phyloP scores from a whole-genome alignment of 2,329 filamentous ascomycete genomes.

The Hymenoscyphus repandus region DNA sequence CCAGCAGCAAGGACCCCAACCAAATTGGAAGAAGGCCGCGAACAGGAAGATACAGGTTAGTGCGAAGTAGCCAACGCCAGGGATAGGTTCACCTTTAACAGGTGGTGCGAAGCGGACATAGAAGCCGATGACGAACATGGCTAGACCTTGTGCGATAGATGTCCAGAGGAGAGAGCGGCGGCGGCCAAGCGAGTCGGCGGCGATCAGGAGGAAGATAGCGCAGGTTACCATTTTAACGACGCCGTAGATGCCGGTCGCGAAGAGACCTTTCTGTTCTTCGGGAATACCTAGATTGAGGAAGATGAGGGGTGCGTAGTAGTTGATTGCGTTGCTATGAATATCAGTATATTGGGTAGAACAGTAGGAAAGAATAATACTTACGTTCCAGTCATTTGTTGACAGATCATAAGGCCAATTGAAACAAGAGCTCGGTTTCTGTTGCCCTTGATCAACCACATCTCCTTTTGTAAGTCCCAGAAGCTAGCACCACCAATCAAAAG shows the following conservation, averaged over 20 bases:
- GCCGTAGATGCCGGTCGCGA: conserved; percentile 70
- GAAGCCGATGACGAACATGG: conserved; percentile 67
- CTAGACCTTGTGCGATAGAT: conserved; percentile 52
- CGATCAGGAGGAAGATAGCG: conserved; percentile 59
- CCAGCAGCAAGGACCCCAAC: conserved; percentile 68
- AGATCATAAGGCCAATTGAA: conserved; percentile 59
- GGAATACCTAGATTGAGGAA: conserved; percentile 60
- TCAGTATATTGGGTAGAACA: neutral
- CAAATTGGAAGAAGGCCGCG: conserved; percentile 63
- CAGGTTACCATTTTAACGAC: conserved; percentile 64
- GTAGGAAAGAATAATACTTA: conserved; percentile 8
- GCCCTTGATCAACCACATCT: conserved; percentile 53
- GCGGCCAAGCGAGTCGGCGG: conserved; percentile 65
- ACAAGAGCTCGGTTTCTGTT: conserved; percentile 62
- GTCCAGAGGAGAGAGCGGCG: conserved; percentile 57
- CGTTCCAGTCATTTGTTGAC: conserved; percentile 61
- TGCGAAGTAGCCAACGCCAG: conserved; percentile 63
- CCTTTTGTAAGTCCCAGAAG: conserved; percentile 48
- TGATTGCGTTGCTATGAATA: conserved; percentile 43
- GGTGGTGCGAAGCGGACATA: conserved; percentile 62
- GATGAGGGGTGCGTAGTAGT: conserved; percentile 57
- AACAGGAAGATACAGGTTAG: conserved; percentile 70
- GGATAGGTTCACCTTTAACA: conserved; percentile 45
- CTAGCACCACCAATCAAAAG: conserved; percentile 43
- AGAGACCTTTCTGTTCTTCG: conserved; percentile 52